phyloP scores from a whole-genome alignment of 1,139 yeast genomes.

The Taphrina wiesneri region DNA sequence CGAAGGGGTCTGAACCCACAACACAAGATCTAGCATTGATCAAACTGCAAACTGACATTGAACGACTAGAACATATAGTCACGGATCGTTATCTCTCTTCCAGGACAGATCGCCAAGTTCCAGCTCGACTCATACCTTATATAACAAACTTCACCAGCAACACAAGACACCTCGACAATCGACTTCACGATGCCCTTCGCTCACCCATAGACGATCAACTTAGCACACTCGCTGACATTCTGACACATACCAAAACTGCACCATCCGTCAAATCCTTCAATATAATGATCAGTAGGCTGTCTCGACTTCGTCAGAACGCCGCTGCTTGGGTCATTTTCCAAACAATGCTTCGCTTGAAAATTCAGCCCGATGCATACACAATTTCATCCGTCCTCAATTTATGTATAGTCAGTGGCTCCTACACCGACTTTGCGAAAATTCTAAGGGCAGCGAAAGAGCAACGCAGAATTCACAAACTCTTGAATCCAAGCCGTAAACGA shows the following conservation, averaged over 20 bases:
- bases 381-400: constrained; percentile 34
- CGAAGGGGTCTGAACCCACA: neutral
- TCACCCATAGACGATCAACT: constrained; percentile 6
- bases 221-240: neutral
- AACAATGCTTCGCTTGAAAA: constrained; percentile 35
- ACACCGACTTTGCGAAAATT: constrained; percentile 32
- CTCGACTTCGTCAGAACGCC: constrained; percentile 35
- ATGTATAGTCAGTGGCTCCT: constrained; percentile 31
- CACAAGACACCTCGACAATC: constrained; percentile 1
- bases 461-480: neutral
- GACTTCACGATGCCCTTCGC: constrained; percentile 5
- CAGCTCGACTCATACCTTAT: neutral
- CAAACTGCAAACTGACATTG: neutral
- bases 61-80: neutral
- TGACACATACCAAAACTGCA: constrained; percentile 13
- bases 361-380: constrained; percentile 34
- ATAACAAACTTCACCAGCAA: neutral
- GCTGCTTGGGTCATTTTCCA: constrained; percentile 38
- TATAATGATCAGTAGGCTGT: constrained; percentile 37
- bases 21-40: neutral
- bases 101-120: neutral
- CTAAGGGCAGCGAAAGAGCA: constrained; percentile 31
- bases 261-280: constrained; percentile 38
- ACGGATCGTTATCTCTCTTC: neutral
- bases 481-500: constrained; percentile 21